Base-by-base conservation (phyloP, 2,329 filamentous ascomycete species). In the Fusarium ramigenum region DNA sequence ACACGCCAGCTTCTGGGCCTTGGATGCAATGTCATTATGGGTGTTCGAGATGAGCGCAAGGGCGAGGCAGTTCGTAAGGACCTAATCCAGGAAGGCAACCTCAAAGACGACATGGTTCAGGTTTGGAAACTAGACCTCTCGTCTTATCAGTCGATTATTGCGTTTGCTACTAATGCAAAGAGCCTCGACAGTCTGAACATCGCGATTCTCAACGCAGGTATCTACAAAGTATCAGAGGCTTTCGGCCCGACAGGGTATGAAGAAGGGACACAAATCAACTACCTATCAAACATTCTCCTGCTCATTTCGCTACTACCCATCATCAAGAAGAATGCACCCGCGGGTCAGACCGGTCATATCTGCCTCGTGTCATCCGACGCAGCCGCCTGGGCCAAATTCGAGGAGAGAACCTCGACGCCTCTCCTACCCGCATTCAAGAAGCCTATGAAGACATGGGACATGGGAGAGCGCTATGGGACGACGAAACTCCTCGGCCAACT, bases 91-190 rank as follows among this genome's bases (percentile, higher is more conserved):
- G 28, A 8, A 19, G 8, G 6, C 4, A 39, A n/a, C 9, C 11
- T 32, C 2, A 2, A 19, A 2, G 7, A 43, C 2, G 8, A 43
- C 0, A 23, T 21, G 19, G n/a, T 43, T 4, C 21, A 25, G 3
- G 28, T 57, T 18, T 57, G 39, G 53, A 30, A 57, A 2, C 16
- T 57, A 10, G 53, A 57, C 8, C 28, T 57, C 15, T 57, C 16
- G 3, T 42, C 34, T 1, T 43, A 57, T 4, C 28, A 34, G 2
- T 57, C 53, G 1, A 43, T 57, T 10, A 19, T 19, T 19, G 25
- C 28, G 0, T 43, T 57, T 19, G 21, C 28, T 19, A 21, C 28
- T 1, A 40, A 30, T 10, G 16, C n/a, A 7, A 43, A 57, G 37
- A 23, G 1, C 7, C 11, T 57, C 5, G 11, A 34, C 5, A 28